These are phyloP conservation scores for Pezicula carpinea DNA, from an alignment of 2,329 filamentous ascomycete genomes.

Conservation along the genomic window DNA sequence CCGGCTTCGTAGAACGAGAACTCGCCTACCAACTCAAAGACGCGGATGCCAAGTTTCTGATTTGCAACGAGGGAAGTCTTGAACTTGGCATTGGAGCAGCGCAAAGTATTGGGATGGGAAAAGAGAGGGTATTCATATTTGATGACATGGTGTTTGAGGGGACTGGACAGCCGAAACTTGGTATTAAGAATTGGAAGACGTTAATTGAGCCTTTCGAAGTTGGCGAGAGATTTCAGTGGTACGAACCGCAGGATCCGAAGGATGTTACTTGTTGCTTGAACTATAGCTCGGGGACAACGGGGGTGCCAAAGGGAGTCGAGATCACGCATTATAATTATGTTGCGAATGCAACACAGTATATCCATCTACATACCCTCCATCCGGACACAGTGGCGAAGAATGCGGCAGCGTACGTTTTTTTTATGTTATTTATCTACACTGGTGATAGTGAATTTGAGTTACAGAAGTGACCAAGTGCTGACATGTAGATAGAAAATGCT, in stretches of 20 bases:
- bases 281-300: slow-evolving; percentile 76
- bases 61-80: slow-evolving; percentile 57
- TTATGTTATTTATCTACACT: background rate
- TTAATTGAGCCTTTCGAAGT: slow-evolving; percentile 48
- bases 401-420: background rate
- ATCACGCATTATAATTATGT: slow-evolving; percentile 76
- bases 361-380: slow-evolving; percentile 7
- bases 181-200: slow-evolving; percentile 59
- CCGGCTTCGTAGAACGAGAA: slow-evolving; percentile 64
- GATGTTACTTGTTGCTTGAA: slow-evolving; percentile 45
- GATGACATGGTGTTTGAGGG: slow-evolving; percentile 50
- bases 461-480: slow-evolving; percentile 4
- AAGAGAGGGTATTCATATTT: slow-evolving; percentile 58
- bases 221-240: slow-evolving; percentile 59
- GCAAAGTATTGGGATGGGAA: slow-evolving; percentile 47
- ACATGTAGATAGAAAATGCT: slow-evolving; percentile 14
- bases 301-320: slow-evolving; percentile 77
- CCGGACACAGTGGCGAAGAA: slow-evolving; percentile 6
- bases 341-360: slow-evolving; percentile 57
- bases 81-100: slow-evolving; percentile 65
- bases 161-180: slow-evolving; percentile 27
- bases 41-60: slow-evolving; percentile 61
- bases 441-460: background rate
- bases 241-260: slow-evolving; percentile 31
- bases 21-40: slow-evolving; percentile 72